Percentiles rank a stretch among this genome's conserved stretches.
Conservation (phyloP, 176 grass and related monocot genomes). For the Eragrostis nindensis region DNA sequence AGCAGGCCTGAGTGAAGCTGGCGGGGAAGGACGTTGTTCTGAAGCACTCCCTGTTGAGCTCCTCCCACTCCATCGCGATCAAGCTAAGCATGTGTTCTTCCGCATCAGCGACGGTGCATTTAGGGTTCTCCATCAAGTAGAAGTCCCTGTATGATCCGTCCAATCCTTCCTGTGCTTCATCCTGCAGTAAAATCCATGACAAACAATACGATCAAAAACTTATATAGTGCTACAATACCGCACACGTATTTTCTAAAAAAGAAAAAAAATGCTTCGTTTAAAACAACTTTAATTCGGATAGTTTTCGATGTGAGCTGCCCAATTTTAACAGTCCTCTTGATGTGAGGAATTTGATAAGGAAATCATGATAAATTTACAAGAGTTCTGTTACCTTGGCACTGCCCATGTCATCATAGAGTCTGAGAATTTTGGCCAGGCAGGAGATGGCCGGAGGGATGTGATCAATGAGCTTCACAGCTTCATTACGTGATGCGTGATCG, state of each 20-base stretch:
- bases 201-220: neutral
- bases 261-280: too few relatives aligned
- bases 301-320: too few relatives aligned
- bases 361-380: neutral
- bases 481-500: neutral
- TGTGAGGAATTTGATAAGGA: neutral
- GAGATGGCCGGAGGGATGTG: slow-evolving; percentile 28
- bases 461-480: neutral
- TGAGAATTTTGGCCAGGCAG: slow-evolving; percentile 57
- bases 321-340: too few relatives aligned
- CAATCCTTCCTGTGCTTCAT: slow-evolving; percentile 62
- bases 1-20: neutral
- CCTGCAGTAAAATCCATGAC: slow-evolving; percentile 35
- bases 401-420: slow-evolving; percentile 73
- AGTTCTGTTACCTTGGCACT: slow-evolving; percentile 52
- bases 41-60: slow-evolving; percentile 66
- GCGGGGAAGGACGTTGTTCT: slow-evolving; percentile 15
- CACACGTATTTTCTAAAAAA: too few relatives aligned
- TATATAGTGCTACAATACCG: too few relatives aligned
- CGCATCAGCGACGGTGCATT: neutral
- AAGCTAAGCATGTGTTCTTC: slow-evolving; percentile 43
- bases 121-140: slow-evolving; percentile 65
- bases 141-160: slow-evolving; percentile 67
- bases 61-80: slow-evolving; percentile 62
- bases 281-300: too few relatives aligned